Conservation (phyloP, 495 filamentous ascomycete species). For the Lasiosphaeria ovina region DNA sequence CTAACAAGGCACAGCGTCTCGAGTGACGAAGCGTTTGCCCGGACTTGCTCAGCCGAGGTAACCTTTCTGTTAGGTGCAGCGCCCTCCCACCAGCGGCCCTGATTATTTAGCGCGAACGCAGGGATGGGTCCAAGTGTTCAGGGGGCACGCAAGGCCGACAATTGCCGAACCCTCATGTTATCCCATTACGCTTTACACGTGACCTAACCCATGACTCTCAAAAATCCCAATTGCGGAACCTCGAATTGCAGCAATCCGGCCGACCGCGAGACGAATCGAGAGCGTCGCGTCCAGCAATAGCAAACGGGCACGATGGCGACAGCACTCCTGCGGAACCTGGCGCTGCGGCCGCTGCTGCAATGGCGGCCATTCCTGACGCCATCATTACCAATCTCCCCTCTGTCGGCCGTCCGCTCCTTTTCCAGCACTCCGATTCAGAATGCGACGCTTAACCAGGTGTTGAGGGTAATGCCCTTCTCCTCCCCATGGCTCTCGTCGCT, state of each 20-base stretch:
- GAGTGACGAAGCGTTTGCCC: not conserved
- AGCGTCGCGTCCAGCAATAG: not conserved
- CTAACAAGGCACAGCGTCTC: too few relatives aligned
- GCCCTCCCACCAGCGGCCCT: not conserved
- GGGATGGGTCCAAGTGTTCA: not conserved
- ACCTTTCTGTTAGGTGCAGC: constrained; percentile 5
- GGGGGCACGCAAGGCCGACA: constrained; percentile 12
- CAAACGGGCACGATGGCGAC: constrained; percentile 24
- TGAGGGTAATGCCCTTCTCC: constrained; percentile 39
- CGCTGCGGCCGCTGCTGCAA: not conserved
- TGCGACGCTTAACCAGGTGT: constrained; percentile 63
- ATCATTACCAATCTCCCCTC: constrained; percentile 14
- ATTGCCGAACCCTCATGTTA: constrained; percentile 12
- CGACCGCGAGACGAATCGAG: constrained; percentile 1
- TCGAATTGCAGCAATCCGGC: constrained; percentile 1
- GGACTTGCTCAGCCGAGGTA: constrained; percentile 7
- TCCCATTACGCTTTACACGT: constrained; percentile 17
- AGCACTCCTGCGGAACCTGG: constrained; percentile 28
- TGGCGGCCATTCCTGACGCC: constrained; percentile 20
- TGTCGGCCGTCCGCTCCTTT: constrained; percentile 38
- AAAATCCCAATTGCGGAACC: constrained; percentile 15
- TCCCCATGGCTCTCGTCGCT: not conserved
- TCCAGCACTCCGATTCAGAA: constrained; percentile 48
- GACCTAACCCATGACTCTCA: constrained; percentile 17
- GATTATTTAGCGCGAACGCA: not conserved